Evolutionary conservation across 257 asterid species (phyloP), one percentile per base, ranked within the genome.

Genomic region (Solanum raphanifolium): DNA sequence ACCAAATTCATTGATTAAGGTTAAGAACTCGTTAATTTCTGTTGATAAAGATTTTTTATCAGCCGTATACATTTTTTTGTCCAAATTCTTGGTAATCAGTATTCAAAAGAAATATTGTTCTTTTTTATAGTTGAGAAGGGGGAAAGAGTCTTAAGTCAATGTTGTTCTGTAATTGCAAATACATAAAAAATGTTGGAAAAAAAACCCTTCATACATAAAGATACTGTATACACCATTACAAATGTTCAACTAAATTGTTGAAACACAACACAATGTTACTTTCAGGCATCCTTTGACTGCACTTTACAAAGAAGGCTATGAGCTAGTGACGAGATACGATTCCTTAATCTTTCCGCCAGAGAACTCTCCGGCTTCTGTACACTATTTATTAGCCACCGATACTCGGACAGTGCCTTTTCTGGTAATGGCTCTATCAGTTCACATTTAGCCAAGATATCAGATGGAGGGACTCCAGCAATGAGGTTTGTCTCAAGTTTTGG

Each of bases 381-480:
- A 75, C 88, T 89, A 85, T 78, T 27, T 87, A 94, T 86, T 23
- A 97, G 90, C 98, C 98, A 93, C 87, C 83, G 90, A 86, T 97
- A 95, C 86, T 95, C 98, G 13, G 92, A 91, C 35, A 93, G 2
- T 12, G 95, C 91, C 27, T 87, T 92, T 83, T 93, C 96, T 13
- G 98, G 93, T 74, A 97, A 91, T 16, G 99, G 98, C 90, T 94
- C 98, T 86, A 97, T 87, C 88, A 95, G 88, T 86, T 97, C 99
- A 84, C 99, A 97, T 87, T 87, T 89, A 12, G 94, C 85, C 92
- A 95, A 60, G 78, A 97, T 97, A 18, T 95, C 98, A 41, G 92
- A 84, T 18, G 98, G 98, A 8, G 99, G 98, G 9, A 91, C 41
- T 87, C 93, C 92, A 21, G 88, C 91, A 5, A 92, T 66, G 31